Percentiles rank a stretch among this genome's conserved stretches.
Evolutionary conservation across 352 stramenopile species (phyloP).

Genomic region (Pythium sp.): DNA sequence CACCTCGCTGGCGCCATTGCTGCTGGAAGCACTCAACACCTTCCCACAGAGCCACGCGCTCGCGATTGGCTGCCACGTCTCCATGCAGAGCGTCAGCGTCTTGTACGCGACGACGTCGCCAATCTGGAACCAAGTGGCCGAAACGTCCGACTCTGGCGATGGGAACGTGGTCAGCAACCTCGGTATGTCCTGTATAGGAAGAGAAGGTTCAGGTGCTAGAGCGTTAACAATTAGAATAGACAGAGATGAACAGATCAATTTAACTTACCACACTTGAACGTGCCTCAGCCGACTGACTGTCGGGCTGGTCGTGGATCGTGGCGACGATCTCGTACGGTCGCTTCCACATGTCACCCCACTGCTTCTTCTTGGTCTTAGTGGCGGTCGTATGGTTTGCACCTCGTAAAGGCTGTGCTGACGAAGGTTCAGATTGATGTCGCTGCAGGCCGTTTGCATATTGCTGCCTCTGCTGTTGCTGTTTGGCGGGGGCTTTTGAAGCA

Average conservation of each 20-base stretch:
- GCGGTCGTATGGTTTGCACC: background rate
- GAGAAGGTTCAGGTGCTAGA: background rate
- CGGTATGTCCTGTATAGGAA: slow-evolving; percentile 24
- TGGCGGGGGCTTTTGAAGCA: background rate
- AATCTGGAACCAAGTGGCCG: slow-evolving; percentile 18
- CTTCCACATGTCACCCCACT: slow-evolving; percentile 66
- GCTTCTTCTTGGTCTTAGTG: slow-evolving; percentile 15
- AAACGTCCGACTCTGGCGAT: slow-evolving; percentile 25
- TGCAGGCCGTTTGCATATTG: background rate
- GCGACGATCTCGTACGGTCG: slow-evolving; percentile 76
- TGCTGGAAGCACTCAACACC: slow-evolving; percentile 17
- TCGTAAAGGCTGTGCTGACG: background rate
- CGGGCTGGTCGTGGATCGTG: slow-evolving; percentile 42
- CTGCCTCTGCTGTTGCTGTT: background rate
- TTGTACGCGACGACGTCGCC: slow-evolving; percentile 71
- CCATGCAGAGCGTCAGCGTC: slow-evolving; percentile 68
- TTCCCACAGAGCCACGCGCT: slow-evolving; percentile 67
- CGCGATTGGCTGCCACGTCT: slow-evolving; percentile 72
- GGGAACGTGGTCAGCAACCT: slow-evolving; percentile 20
- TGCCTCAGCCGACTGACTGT: background rate
- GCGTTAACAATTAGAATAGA: background rate
- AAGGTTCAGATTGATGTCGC: background rate
- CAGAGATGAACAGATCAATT: background rate
- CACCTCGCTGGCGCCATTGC: background rate
- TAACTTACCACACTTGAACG: background rate